Evolutionary conservation across 2,329 filamentous ascomycete species (phyloP), one percentile per base, ranked within the genome.

Genomic region (Pseudogymnoascus sp.): DNA sequence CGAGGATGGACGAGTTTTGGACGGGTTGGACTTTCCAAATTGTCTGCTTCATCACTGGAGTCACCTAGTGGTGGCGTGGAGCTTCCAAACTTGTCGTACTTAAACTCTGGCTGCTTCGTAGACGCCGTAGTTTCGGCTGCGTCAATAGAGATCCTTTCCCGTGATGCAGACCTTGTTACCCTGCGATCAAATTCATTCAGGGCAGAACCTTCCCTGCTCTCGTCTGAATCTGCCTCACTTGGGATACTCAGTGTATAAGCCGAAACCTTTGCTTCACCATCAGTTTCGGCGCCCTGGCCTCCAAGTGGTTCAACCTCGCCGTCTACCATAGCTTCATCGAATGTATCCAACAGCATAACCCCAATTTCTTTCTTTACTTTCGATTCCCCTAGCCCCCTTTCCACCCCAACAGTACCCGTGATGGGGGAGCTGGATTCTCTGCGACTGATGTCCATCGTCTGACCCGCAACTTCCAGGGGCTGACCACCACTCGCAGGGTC

Each of bases 401-500:
- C 28, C 2, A 33, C 10, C 28, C 13, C 2, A 15, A 13, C 15
- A 15, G 50, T 11, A n/a, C 17, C 11, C 13, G 33, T 47, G 6
- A 21, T n/a, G 33, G 60, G 21, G 6, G 21, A 31, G 10, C 17
- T 61, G 17, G 35, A 47, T 47, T 38, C 60, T 23, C 60, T 61
- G 35, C 60, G 60, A 47, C 60, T 61, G 35, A 47, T 61, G 33
- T 47, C 10, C 17, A 10, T 38, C 23, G 40, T 61, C 33, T 61
- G 33, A 28, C 40, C 35, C 38, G 61, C 31, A 35, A 38, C 17
- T 23, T 68, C 71, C 72, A 74, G 72, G 72, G 67, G 44, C 47
- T 59, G 61, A 67, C 66, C 63, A 72, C 70, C 74, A 74, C 73
- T 70, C 72, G 71, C 65, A 72, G 67, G 70, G 63, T 65, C 74